Base-by-base conservation (phyloP, 2,329 filamentous ascomycete genomes). In the Aspergillus pseudoviridinutans region DNA sequence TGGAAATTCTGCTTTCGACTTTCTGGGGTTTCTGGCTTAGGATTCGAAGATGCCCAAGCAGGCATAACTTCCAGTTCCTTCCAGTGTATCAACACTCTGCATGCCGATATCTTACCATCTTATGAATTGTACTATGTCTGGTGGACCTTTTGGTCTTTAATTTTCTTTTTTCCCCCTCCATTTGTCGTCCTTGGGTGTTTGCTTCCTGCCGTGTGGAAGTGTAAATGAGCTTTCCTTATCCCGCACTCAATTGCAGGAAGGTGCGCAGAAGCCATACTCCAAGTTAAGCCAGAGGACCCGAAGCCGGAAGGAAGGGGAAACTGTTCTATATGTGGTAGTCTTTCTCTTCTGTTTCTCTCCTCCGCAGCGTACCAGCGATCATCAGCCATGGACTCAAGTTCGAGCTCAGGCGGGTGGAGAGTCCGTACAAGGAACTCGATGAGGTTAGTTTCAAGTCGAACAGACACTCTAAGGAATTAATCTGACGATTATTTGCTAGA, bases 1-100 rank as follows among this genome's bases (percentile, higher is more conserved):
- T 66, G 78, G 78, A 8, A 70, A 72, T 52, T 71, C 68, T 4
- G 70, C 68, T 5, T 71, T 67, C 50, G 62, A 59, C 29, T 70
- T 66, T 58, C 55, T 70, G 49, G 64, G 60, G 3, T 71, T 71
- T 57, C 56, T 72, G 49, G 56, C 49, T 41, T 71, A 46, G 14
- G 65, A 50, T 46, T 12, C 3, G 22, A n/a, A 38, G 17, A 38
- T 1, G 32, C 32, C 32, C 9, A 47, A 47, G 22, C 22, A 47
- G 12, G 22, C 22, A 14, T 27, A 3, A n/a, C 3, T 14, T 47
- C 32, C 20, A 52, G 10, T 22, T 52, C 32, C 50, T 38, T 38
- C 5, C 2, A 38, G 32, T 38, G 32, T 38, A 38, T 38, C 32
- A 38, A n/a, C 17, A 38, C 32, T 17, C 32, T 38, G 32, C 32